Base-by-base conservation (phyloP, 768 basidiomycete genomes). In the Amyloporia xantha region DNA sequence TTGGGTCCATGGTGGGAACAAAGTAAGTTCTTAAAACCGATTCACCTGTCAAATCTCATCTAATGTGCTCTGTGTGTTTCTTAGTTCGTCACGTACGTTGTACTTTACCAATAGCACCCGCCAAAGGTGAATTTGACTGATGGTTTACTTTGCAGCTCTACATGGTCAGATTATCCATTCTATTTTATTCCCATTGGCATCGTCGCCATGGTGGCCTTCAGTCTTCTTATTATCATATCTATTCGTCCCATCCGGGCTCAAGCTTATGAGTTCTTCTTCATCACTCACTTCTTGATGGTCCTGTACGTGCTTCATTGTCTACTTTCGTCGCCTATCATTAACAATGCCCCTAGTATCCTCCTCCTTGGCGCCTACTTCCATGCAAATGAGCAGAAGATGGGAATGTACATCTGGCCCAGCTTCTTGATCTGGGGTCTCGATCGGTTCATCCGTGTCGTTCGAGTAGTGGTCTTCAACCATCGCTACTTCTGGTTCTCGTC, bases 401-500 rank as follows among this genome's bases (percentile, higher is more conserved):
- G 20, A 62, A 62, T 30, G 15, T 74, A 69, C 47, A 56, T 78
- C 24, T 81, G 74, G 72, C 77, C 78, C 3, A 63, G 72, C 0
- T 68, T 82, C 53, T 46, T 75, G 44, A 51, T 82, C 52, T 81
- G 79, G 79, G 76, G 66, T 1, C 54, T 82, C 38, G 82, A 84
- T 56, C 72, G 78, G 33, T 49, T 71, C 21, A 53, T 80, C 39
- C 77, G 81, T 13, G 9, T 69, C n/a, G 47, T 67, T 13, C 75
- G 79, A 10, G 58, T 78, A 4, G 53, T 73, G 33, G 45, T 66
- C 13, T 69, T 61, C 64, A 81, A 79, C 54, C 63, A 68, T 55
- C 61, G 64, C 19, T 69, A 74, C 60, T 66, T 71, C 48, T 61
- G 59, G 13, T 63, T 63, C 44, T 55, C 57, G 0, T 54, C 58